phyloP scores from a whole-genome alignment of 2,329 filamentous ascomycete species.

The Alternaria sp. region DNA sequence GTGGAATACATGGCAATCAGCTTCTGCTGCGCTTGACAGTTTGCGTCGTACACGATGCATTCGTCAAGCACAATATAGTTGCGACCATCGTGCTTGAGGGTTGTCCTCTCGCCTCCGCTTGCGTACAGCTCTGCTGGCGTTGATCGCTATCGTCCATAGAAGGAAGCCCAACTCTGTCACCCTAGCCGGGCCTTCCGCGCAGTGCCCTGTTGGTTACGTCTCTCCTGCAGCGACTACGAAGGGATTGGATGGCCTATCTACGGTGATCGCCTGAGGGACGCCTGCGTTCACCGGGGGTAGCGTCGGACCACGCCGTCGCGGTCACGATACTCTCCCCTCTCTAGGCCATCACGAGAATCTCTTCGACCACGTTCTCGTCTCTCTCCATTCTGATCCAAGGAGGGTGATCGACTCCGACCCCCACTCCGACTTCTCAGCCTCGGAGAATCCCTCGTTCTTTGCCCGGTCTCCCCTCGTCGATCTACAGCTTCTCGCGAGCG shows the following conservation, averaged over 20 bases:
- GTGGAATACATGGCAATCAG: not conserved
- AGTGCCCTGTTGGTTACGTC: fast-evolving
- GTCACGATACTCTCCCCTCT: not conserved
- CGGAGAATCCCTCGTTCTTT: not conserved
- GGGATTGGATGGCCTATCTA: not conserved
- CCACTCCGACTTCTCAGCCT: not conserved
- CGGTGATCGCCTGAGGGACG: not conserved
- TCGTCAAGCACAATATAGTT: fast-evolving
- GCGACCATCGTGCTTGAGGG: not conserved
- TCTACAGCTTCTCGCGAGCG: not conserved
- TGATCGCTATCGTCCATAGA: too few relatives aligned
- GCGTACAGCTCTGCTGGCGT: not conserved
- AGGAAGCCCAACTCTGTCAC: not conserved
- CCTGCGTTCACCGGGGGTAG: not conserved
- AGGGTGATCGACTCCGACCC: not conserved
- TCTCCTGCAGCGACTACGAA: fast-evolving
- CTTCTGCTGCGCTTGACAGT: not conserved
- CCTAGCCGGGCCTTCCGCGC: fast-evolving
- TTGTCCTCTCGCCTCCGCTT: not conserved
- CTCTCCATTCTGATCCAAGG: not conserved
- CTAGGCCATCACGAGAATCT: not conserved
- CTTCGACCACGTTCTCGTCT: not conserved
- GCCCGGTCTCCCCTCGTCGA: not conserved
- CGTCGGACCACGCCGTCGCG: not conserved
- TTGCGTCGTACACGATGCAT: not conserved